Conservation (phyloP, 495 filamentous ascomycete genomes). For the Corynascus novoguineensis region DNA sequence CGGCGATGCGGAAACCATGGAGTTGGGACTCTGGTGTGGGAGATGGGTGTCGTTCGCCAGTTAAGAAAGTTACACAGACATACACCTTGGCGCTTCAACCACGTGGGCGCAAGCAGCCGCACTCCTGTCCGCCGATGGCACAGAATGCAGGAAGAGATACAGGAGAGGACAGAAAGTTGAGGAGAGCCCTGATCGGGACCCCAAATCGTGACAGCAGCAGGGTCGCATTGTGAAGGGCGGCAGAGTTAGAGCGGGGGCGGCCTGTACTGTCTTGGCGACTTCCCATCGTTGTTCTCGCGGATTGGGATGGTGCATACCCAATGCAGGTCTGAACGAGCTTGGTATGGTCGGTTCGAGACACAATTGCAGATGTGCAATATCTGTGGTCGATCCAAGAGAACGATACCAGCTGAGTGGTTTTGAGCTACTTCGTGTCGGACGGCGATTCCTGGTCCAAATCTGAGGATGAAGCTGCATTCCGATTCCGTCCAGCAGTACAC, state of each 20-base stretch:
- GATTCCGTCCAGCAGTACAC: too few species aligned
- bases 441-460: too few species aligned
- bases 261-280: background rate
- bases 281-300: conserved; percentile 4
- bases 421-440: too few species aligned
- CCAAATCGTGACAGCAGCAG: background rate
- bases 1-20: conserved; percentile 11
- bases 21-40: background rate
- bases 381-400: background rate
- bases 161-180: background rate
- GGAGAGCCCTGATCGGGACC: background rate
- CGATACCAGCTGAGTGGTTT: too few species aligned
- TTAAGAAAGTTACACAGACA: background rate
- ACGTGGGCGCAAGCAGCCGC: background rate
- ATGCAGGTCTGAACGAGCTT: conserved; percentile 1
- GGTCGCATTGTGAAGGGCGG: conserved; percentile 1
- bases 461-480: too few species aligned
- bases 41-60: background rate
- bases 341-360: background rate
- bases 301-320: background rate
- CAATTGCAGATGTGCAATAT: conserved; percentile 1
- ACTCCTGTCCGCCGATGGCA: background rate
- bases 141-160: background rate
- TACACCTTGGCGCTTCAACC: background rate
- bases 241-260: background rate